Base-by-base conservation (phyloP, 805 yeast genomes). In the Aciculoconidium aculeatum region DNA sequence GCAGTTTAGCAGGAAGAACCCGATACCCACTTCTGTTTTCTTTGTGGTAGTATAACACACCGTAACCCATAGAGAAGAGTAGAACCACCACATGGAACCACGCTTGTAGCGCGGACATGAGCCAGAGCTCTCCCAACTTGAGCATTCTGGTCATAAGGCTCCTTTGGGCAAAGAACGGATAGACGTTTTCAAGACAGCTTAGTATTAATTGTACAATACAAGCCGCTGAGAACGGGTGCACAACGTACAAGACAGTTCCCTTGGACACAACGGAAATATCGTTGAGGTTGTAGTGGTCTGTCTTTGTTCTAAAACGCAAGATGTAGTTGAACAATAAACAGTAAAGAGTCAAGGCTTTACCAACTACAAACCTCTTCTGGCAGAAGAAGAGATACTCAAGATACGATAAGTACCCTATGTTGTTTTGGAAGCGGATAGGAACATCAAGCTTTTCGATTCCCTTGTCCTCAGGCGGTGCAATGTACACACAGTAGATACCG, bases 41-140 rank as follows among this genome's bases (percentile, higher is more conserved):
- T 19, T 34, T 35, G 22, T 47, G 51, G 33, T 45, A 50, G 34
- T 51, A 57, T 14, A 55, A 34, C 5, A 55, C 58, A 3, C 64
- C 64, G 28, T 51, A 55, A 1, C 64, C 64, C 62, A 56, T 55
- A 17, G 57, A 37, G 28, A 58, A 53, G 18, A 53, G 25, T 19
- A 55, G 44, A 10, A 45, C 7, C 6, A 33, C 21, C 8, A 32
- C 15, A 2, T 6, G 15, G 25, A 35, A 47, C 19, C 32, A 18
- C n/a, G 11, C 11, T 6, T 5, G 10, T 21, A 33, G 7, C 41
- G 41, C 30, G 4, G 17, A n/a, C 11, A 18, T 11, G 9, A 20
- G 16, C n/a, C n/a, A n/a, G n/a, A n/a, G n/a, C n/a, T n/a, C n/a
- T n/a, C n/a, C n/a, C n/a, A n/a, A n/a, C n/a, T n/a, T n/a, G n/a